Evolutionary conservation across 805 yeast genomes (phyloP), one percentile per base, ranked within the genome.

Genomic region (Candida oleophila): DNA sequence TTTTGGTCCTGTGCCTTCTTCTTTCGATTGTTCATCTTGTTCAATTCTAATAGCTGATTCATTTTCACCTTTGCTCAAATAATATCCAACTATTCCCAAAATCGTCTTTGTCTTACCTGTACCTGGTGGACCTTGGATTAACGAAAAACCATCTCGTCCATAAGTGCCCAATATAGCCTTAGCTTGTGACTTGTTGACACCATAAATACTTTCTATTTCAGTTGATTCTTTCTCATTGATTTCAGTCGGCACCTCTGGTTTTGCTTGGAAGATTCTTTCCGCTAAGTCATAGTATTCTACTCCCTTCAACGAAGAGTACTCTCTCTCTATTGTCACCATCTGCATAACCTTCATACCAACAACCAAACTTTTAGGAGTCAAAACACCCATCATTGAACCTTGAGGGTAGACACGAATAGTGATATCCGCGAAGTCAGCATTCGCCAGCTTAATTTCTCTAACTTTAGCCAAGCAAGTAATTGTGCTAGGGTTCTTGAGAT

Each of bases 71-170:
- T 53, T 57, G 0, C 88, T 77, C 38, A 87, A 63, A 49, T 83
- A 81, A 46, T 89, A 81, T 0, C 97, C 97, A 28, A 92, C 80
- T 42, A 92, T 84, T 20, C 97, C 97, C 39, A 94, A 64, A 67
- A 95, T 94, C 0, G 99, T 94, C 62, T 92, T 95, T 1, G 99
- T 95, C 64, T 94, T 94, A 72, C 99, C 99, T 0, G 98, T 92
- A 65, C 99, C 99, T 0, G 99, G 99, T 0, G 99, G 99, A 48
- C 97, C 99, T 68, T 94, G 99, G 63, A 94, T 91, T 44, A 94
- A 73, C 0, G 95, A 84, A 60, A 94, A 89, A 0, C 99, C 99
- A 1, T 73, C 73, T 7, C 78, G 71, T 20, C 73, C 63, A 25
- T 82, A 80, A 0, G 96, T 78, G 1, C 89, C 88, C 11, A 84